These are phyloP conservation scores for Microcera coccophila DNA, from an alignment of 2,329 filamentous ascomycete genomes.

Conservation along the genomic window DNA sequence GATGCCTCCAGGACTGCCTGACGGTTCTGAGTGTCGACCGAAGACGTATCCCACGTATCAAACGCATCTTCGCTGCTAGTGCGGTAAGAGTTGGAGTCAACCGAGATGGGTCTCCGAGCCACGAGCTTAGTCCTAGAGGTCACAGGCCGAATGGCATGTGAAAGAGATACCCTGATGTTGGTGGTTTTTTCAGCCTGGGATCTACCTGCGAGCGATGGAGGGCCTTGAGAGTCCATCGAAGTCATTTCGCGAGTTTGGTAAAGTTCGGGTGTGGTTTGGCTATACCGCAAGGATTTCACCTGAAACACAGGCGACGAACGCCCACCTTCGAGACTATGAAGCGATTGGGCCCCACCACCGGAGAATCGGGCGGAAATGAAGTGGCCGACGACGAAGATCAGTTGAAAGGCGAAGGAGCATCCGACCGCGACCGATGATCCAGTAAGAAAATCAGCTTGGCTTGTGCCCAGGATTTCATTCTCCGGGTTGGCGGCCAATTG, in stretches of 20 bases:
- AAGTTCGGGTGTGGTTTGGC: conserved; percentile 38
- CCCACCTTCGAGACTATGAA: conserved; percentile 21
- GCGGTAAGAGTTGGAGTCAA: conserved; percentile 41
- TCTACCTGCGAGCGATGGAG: conserved; percentile 39
- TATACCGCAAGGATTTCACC: conserved; percentile 55
- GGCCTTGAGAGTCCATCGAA: conserved; percentile 38
- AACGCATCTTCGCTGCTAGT: conserved; percentile 58
- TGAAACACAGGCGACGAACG: conserved; percentile 23
- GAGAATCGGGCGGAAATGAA: conserved; percentile 37
- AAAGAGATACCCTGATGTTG: conserved; percentile 39
- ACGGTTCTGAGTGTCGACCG: conserved; percentile 59
- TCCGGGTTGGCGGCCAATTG: conserved; percentile 17
- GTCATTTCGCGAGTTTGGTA: conserved; percentile 31
- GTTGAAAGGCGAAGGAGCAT: conserved; percentile 44
- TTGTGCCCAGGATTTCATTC: conserved; percentile 10
- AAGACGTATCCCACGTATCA: conserved; percentile 71
- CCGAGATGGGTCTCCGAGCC: conserved; percentile 44
- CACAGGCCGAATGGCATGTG: conserved; percentile 49
- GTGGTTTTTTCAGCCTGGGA: conserved; percentile 22
- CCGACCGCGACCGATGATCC: conserved; percentile 45
- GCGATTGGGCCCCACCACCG: conserved; percentile 16
- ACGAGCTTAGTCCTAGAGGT: conserved; percentile 56
- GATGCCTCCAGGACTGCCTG: conserved; percentile 53
- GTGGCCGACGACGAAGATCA: conserved; percentile 46
- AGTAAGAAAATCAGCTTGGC: conserved; percentile 36